These are phyloP conservation scores for Passalora sequoiae DNA, from an alignment of 2,329 filamentous ascomycete species.

Conservation along the genomic window DNA sequence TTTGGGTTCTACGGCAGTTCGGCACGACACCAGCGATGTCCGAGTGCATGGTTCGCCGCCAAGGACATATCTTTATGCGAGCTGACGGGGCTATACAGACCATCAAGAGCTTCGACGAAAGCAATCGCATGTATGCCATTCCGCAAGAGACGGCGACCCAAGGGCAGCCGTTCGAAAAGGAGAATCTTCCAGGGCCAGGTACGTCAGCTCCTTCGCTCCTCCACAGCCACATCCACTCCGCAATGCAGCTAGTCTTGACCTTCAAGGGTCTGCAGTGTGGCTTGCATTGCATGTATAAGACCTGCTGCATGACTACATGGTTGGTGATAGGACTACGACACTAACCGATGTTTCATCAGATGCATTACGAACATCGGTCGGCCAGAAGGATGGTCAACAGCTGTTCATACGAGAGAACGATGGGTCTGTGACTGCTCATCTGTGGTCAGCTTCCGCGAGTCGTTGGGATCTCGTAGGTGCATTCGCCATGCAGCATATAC, in stretches of 20 bases:
- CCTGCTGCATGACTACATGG: too few relatives aligned
- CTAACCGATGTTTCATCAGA: conserved; percentile 42
- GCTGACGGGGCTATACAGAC: conserved; percentile 19
- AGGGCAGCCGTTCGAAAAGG: conserved; percentile 68
- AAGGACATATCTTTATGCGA: not conserved
- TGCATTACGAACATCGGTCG: conserved; percentile 73
- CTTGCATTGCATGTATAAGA: too few relatives aligned
- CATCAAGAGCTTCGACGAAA: conserved; percentile 70
- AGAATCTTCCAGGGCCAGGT: conserved; percentile 74
- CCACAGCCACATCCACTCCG: too few relatives aligned
- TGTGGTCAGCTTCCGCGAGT: conserved; percentile 61
- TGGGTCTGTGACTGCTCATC: conserved; percentile 77
- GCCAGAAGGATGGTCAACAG: conserved; percentile 94
- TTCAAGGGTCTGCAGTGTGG: not conserved
- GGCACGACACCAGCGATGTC: too few relatives aligned
- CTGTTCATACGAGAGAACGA: conserved; percentile 82
- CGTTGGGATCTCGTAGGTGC: conserved; percentile 32
- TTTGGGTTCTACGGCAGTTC: too few relatives aligned
- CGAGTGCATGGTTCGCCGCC: too few relatives aligned
- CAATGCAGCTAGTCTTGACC: too few relatives aligned
- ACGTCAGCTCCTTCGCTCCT: conserved; percentile 9
- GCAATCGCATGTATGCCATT: conserved; percentile 40
- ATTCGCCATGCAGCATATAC: not conserved
- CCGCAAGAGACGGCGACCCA: conserved; percentile 61
- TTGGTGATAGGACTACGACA: not conserved